Evolutionary conservation across 73 alveolate genomes (phyloP).

Genomic region (Blepharisma japonicum): DNA sequence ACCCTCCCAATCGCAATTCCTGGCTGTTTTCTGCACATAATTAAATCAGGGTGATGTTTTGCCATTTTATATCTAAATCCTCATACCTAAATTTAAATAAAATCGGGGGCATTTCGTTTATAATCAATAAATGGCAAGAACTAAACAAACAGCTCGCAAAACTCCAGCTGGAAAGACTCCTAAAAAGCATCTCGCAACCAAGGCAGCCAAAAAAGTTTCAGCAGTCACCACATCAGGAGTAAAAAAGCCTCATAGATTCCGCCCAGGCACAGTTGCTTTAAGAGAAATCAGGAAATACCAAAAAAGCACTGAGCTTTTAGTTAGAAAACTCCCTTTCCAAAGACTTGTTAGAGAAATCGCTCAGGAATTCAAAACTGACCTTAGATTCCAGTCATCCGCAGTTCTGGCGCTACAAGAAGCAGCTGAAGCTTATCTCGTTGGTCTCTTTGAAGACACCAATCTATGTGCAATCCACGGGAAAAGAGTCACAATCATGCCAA

Average conservation of each 20-base stretch:
- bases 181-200: slow-evolving; percentile 68
- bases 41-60: slow-evolving; percentile 97
- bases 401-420: slow-evolving; percentile 78
- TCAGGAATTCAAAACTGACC: slow-evolving; percentile 53
- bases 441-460: slow-evolving; percentile 36
- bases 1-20: slow-evolving; percentile 97
- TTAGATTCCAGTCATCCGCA: slow-evolving; percentile 64
- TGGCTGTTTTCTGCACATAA: slow-evolving; percentile 98
- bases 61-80: slow-evolving; percentile 65
- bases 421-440: slow-evolving; percentile 42
- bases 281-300: background rate
- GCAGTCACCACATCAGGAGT: slow-evolving; percentile 31
- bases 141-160: slow-evolving; percentile 82
- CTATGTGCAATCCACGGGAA: slow-evolving; percentile 42
- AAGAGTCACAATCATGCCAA: slow-evolving; percentile 50
- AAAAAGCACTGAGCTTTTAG: slow-evolving; percentile 73
- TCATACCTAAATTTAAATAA: background rate
- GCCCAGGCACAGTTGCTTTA: background rate
- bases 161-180: slow-evolving; percentile 80
- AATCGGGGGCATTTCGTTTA: background rate
- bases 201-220: slow-evolving; percentile 62
- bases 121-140: slow-evolving; percentile 69
- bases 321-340: slow-evolving; percentile 77
- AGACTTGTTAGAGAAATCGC: slow-evolving; percentile 78
- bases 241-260: background rate